Evolutionary conservation across 108 stramenopile species (phyloP), one percentile per base, ranked within the genome.

Genomic region (Cyclostephanos tholiformis): DNA sequence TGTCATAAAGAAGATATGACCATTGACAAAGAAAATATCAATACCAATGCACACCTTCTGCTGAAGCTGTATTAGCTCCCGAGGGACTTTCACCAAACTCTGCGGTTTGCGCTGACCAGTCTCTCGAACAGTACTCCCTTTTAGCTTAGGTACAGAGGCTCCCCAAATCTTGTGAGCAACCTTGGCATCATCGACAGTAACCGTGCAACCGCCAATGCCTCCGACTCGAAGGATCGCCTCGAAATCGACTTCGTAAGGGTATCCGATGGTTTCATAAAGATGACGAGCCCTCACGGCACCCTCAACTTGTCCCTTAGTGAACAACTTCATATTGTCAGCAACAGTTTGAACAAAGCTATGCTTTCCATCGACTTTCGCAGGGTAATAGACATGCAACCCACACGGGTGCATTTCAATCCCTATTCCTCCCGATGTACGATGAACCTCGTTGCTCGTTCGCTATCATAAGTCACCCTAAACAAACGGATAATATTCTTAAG

Each of bases 381-480:
- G 71, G 49, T 62, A 59, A 43, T 63, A 72, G 27, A 43, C 61
- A 39, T 72, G 60, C 19, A 72, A 30, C 14, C 71, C 60, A 19
- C 71, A 50, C 11, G 13, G 48, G 30, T 72, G 71, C 71, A 72
- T 72, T n/a, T 14, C 9, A 50, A 4, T 10, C 63, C 63, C 23
- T 62, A 19, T 27, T 64, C 49, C 36, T 62, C 48, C 2, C 71
- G 32, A 12, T 43, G 30, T 1, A 72, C 60, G 48, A 62, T 50
- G 22, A 72, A 72, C 16, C 36, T 36, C 36, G 44, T 49, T 30
- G 14, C 25, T 7, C 39, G 35, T 10, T 72, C 22, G 38, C 71
- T 72, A 60, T 72, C 63, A 60, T 72, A 72, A n/a, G 60, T 72
- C 6, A 72, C 71, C 6, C 71, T 26, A 39, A 62, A 72, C 8